Percentiles rank a stretch among this genome's conserved stretches.
Conservation (phyloP, 2,329 filamentous ascomycete species). For the Curvularia sp. region DNA sequence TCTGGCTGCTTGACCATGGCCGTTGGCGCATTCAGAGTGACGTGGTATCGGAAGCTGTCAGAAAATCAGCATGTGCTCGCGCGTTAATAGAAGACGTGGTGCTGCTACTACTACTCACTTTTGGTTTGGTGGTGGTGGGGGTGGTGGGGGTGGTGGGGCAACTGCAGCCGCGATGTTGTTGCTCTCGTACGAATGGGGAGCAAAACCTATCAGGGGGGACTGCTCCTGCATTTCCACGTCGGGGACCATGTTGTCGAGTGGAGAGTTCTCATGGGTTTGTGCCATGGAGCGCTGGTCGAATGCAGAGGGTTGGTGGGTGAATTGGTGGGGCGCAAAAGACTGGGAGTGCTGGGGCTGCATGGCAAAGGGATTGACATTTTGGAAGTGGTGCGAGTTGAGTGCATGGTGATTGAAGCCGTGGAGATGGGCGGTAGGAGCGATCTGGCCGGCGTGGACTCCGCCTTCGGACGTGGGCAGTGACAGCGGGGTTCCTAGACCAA, state of each 20-base stretch:
- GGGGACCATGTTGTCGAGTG: slow-evolving; percentile 62
- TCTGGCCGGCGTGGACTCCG: slow-evolving; percentile 65
- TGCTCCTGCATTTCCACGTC: slow-evolving; percentile 68
- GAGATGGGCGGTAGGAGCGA: slow-evolving; percentile 60
- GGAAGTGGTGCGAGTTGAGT: slow-evolving; percentile 56
- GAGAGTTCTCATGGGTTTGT: slow-evolving; percentile 69
- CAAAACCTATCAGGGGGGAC: slow-evolving; percentile 66
- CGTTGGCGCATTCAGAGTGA: slow-evolving; percentile 89
- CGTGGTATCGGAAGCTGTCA: slow-evolving; percentile 80
- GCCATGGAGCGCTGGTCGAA: slow-evolving; percentile 75
- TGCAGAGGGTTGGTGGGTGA: slow-evolving; percentile 79
- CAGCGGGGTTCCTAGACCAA: slow-evolving; percentile 80
- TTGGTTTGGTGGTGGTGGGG: slow-evolving; percentile 41
- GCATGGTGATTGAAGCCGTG: slow-evolving; percentile 66
- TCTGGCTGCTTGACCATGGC: slow-evolving; percentile 92
- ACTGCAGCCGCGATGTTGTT: slow-evolving; percentile 58
- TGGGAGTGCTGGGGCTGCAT: slow-evolving; percentile 55
- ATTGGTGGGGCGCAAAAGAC: slow-evolving; percentile 77
- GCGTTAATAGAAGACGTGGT: background rate
- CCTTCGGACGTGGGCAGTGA: slow-evolving; percentile 78
- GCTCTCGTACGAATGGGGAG: slow-evolving; percentile 55
- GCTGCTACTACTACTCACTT: slow-evolving; percentile 52
- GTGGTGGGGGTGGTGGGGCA: slow-evolving; percentile 43
- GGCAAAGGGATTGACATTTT: slow-evolving; percentile 74
- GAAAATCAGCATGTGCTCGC: slow-evolving; percentile 28